phyloP scores from a whole-genome alignment of 352 stramenopile genomes.

The Lagenidium giganteum region DNA sequence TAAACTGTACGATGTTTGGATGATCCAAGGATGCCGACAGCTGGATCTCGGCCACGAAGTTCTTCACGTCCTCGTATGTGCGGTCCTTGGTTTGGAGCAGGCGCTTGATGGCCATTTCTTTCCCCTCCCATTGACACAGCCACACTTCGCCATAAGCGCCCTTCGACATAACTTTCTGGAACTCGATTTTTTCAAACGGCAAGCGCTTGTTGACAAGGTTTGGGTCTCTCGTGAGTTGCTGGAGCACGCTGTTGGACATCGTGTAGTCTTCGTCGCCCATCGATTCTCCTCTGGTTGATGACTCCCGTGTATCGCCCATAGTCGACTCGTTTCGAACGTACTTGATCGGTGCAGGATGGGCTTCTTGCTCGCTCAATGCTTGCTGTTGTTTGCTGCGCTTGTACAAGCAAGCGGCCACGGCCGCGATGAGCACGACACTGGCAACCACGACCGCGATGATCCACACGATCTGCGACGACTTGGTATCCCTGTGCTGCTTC shows the following conservation, averaged over 20 bases:
- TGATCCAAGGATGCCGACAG: constrained; percentile 12
- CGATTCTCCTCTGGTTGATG: no score
- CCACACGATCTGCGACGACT: no score
- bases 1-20: constrained; percentile 11
- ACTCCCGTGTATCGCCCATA: no score
- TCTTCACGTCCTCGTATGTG: constrained; percentile 4
- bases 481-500: no score
- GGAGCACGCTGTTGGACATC: constrained; percentile 3
- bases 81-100: constrained; percentile 1
- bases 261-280: constrained; percentile 4
- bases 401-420: no score
- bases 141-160: constrained; percentile 56
- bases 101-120: constrained; percentile 13
- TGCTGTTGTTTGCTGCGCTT: no score
- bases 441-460: no score
- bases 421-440: no score
- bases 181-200: constrained; percentile 30
- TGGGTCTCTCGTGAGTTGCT: constrained; percentile 25
- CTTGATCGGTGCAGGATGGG: no score
- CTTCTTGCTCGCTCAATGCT: no score
- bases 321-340: no score
- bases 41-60: constrained; percentile 16
- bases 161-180: constrained; percentile 27
- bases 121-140: constrained; percentile 10
- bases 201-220: constrained; percentile 28